Evolutionary conservation across 1,284 basidiomycete species (phyloP), one percentile per base, ranked within the genome.

Genomic region (Tremellales sp.): DNA sequence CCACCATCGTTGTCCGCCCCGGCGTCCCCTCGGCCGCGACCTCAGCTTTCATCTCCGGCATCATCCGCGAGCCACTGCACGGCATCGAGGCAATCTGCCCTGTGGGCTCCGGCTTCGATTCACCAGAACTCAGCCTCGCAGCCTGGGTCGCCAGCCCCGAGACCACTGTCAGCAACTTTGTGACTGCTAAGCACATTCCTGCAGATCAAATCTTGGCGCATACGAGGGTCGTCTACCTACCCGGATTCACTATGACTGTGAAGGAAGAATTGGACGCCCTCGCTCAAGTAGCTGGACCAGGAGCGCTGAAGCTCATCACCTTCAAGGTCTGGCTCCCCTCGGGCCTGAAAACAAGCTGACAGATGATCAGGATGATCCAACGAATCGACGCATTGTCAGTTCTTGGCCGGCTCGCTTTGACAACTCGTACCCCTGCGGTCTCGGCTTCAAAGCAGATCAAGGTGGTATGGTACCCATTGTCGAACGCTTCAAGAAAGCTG

Each of bases 61-160:
- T 84, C 62, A 79, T 83, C 48, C 77, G 81, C 14, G 82, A 83
- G 61, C 81, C 82, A 0, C 71, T 84, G 0, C 75, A 79, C 48
- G 80, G 81, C 27, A 48, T 75, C 24, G 64, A 74, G 48, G 70
- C 77, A 19, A 61, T 77, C 45, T 82, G 81, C 63, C 81, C 81
- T 13, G 77, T 83, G 44, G 70, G 68, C n/a, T 48, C 58, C 51
- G 45, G 51, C 16, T 50, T 66, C 27, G 61, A 70, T 24, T 66
- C 65, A 21, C 60, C 63, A 33, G 66, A 67, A 34, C 56, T 73
- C 34, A 66, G 73, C 31, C 75, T 83, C 27, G 70, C 74, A 14
- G 72, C 74, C 24, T 82, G 80, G 80, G 70, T 82, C 45, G 79
- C 79, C 2, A 75, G 72, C 33, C 78, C 80, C 6, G 72, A 77